Conservation (phyloP, 2,329 filamentous ascomycete genomes). For the Cytospora paraplurivora region DNA sequence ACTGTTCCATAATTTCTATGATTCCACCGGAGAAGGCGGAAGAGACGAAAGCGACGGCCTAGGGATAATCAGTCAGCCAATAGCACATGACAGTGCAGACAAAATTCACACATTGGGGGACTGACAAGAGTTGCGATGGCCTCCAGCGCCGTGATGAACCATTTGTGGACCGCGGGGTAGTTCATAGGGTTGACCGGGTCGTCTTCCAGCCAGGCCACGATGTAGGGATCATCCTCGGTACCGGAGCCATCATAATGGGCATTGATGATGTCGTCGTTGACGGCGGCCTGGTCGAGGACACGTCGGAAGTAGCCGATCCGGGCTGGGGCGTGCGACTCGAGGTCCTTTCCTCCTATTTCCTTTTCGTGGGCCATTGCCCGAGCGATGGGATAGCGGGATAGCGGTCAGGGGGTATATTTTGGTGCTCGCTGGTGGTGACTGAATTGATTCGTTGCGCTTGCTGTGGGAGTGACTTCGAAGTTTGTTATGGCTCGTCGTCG, state of each 20-base stretch:
- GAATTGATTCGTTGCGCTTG: background rate
- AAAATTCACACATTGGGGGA: background rate
- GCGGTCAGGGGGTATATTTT: background rate
- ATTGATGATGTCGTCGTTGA: slow-evolving; percentile 20
- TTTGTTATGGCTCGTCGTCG: no score
- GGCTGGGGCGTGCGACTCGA: slow-evolving; percentile 1
- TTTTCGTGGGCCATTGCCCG: background rate
- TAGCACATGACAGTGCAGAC: background rate
- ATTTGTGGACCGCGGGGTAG: slow-evolving; percentile 35
- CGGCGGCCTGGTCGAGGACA: background rate
- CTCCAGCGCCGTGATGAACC: slow-evolving; percentile 25
- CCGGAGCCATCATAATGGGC: slow-evolving; percentile 46
- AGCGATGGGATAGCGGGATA: background rate
- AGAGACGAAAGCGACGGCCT: slow-evolving; percentile 62
- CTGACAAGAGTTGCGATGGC: slow-evolving; percentile 21
- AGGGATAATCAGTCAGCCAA: background rate
- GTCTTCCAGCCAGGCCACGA: slow-evolving; percentile 52
- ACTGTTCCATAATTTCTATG: slow-evolving; percentile 52
- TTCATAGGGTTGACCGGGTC: slow-evolving; percentile 58
- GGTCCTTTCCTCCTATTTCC: slow-evolving; percentile 14
- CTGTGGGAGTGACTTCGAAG: background rate
- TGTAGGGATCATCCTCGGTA: slow-evolving; percentile 56
- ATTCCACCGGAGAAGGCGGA: slow-evolving; percentile 62
- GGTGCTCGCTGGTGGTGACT: background rate
- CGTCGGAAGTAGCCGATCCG: slow-evolving; percentile 20